phyloP scores from a whole-genome alignment of 2,329 filamentous ascomycete species.

The Penicillium psychrosexuale region DNA sequence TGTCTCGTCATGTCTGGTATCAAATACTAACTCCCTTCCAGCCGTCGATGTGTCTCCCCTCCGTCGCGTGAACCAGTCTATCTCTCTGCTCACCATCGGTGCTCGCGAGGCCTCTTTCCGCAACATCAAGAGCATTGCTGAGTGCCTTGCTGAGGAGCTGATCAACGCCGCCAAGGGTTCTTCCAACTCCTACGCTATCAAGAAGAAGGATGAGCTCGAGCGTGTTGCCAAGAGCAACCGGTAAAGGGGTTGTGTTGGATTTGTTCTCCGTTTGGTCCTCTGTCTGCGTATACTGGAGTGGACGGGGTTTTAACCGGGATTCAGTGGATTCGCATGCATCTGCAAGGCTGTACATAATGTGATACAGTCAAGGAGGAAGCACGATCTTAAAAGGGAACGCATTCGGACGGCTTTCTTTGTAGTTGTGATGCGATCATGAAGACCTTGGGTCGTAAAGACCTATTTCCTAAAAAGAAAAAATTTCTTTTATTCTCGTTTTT shows the following conservation, averaged over 20 bases:
- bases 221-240: conserved; percentile 99
- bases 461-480: conserved; percentile 28
- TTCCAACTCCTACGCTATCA: conserved; percentile 99
- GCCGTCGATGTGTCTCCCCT: conserved; percentile 99
- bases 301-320: conserved; percentile 41
- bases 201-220: conserved; percentile 99
- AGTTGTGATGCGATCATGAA: conserved; percentile 45
- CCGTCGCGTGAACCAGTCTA: conserved; percentile 99
- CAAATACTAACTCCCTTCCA: background rate
- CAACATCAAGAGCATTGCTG: conserved; percentile 99
- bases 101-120: conserved; percentile 98
- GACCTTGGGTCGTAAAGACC: conserved; percentile 28
- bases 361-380: conserved; percentile 39
- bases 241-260: conserved; percentile 62
- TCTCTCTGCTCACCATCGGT: conserved; percentile 97
- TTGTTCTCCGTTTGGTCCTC: conserved; percentile 41
- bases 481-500: conserved; percentile 17
- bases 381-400: conserved; percentile 37
- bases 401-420: conserved; percentile 42
- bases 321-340: conserved; percentile 43
- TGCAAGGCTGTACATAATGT: conserved; percentile 41
- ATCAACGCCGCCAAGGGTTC: conserved; percentile 99
- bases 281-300: conserved; percentile 42
- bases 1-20: background rate
- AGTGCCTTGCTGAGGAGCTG: conserved; percentile 99